Evolutionary conservation across 2,329 filamentous ascomycete genomes (phyloP).

Genomic region (Cercospora zeae-maydis): DNA sequence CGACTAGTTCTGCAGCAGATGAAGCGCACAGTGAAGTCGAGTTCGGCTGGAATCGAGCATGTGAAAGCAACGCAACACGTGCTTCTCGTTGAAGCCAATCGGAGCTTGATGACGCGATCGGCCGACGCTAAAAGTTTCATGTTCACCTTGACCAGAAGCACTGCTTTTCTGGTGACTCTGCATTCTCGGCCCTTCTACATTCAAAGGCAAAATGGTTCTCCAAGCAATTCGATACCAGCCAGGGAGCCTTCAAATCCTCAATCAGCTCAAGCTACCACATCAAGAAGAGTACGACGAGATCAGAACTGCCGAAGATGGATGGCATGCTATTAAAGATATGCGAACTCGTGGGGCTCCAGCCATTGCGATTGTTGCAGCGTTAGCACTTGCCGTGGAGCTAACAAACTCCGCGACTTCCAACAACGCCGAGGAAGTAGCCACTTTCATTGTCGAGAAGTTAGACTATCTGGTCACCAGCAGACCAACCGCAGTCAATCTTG

Average conservation of each 20-base stretch:
- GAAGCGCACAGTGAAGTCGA: not conserved
- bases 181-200: not conserved
- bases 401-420: constrained; percentile 52
- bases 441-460: constrained; percentile 71
- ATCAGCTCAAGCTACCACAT: constrained; percentile 79
- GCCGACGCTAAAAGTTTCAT: constrained; percentile 12
- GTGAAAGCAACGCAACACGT: constrained; percentile 1
- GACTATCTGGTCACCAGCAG: constrained; percentile 85
- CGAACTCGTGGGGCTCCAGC: constrained; percentile 79
- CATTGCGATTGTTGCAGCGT: constrained; percentile 94
- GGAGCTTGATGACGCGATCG: constrained; percentile 9
- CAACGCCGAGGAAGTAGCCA: constrained; percentile 58
- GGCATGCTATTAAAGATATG: constrained; percentile 80
- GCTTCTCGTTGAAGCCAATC: constrained; percentile 1
- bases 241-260: constrained; percentile 70
- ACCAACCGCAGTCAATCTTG: constrained; percentile 91
- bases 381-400: constrained; percentile 83
- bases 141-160: constrained; percentile 2
- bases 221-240: constrained; percentile 74
- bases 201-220: constrained; percentile 52
- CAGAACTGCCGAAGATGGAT: constrained; percentile 68
- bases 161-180: not conserved
- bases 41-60: not conserved
- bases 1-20: not conserved
- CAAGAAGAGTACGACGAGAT: constrained; percentile 74